These are phyloP conservation scores for Dendrothele bispora DNA, from an alignment of 768 basidiomycete genomes.

Conservation along the genomic window DNA sequence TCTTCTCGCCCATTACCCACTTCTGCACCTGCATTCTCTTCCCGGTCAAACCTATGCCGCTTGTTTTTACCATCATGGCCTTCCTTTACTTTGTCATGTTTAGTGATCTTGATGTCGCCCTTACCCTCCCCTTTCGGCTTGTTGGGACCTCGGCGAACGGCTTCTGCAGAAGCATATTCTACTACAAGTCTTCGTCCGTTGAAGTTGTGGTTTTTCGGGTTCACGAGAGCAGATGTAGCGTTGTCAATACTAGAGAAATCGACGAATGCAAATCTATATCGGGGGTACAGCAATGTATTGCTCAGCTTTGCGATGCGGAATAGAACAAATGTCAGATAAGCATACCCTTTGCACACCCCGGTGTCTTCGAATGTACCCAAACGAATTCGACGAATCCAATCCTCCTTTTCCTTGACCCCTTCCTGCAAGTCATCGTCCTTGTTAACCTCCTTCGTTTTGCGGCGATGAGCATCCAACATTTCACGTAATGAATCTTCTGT, in stretches of 20 bases:
- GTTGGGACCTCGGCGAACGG: slow-evolving; percentile 79
- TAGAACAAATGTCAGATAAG: neutral
- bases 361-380: slow-evolving; percentile 97
- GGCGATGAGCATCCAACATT: slow-evolving; percentile 69
- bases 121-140: slow-evolving; percentile 25
- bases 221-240: slow-evolving; percentile 80
- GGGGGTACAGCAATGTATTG: no score
- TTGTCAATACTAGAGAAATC: slow-evolving; percentile 82
- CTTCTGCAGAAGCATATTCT: slow-evolving; percentile 87
- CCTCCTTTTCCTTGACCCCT: slow-evolving; percentile 28
- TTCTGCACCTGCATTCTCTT: no score
- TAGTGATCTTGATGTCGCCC: no score
- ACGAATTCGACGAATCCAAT: slow-evolving; percentile 78
- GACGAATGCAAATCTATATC: slow-evolving; percentile 93
- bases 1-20: no score
- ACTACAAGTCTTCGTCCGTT: slow-evolving; percentile 84
- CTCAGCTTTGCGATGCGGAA: neutral
- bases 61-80: no score
- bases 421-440: slow-evolving; percentile 27
- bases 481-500: slow-evolving; percentile 75
- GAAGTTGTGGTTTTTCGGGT: slow-evolving; percentile 81
- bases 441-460: slow-evolving; percentile 33
- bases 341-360: slow-evolving; percentile 93
- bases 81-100: no score
- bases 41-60: no score